Conservation (phyloP, 2,329 filamentous ascomycete genomes). For the Monosporascus ibericus region DNA sequence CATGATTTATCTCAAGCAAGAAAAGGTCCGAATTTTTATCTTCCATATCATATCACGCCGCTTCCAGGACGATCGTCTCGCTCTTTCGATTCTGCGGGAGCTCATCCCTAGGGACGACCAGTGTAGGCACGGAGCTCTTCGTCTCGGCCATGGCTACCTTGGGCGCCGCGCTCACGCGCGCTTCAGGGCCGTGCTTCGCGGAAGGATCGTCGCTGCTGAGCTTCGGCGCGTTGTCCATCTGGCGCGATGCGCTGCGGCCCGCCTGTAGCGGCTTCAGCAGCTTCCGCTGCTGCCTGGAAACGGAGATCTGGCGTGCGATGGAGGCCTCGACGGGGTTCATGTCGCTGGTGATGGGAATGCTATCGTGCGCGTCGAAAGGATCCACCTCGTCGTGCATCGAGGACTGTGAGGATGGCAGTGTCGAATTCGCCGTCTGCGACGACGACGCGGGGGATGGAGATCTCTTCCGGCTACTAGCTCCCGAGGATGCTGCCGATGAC, state of each 20-base stretch:
- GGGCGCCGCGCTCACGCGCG: constrained; percentile 7
- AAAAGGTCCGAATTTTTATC: no score
- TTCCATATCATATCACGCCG: constrained; percentile 21
- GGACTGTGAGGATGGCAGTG: constrained; percentile 26
- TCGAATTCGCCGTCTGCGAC: constrained; percentile 27
- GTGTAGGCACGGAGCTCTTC: constrained; percentile 38
- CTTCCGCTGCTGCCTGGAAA: constrained; percentile 56
- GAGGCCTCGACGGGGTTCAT: constrained; percentile 57
- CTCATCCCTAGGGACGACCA: constrained; percentile 34
- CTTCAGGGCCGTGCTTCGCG: no score
- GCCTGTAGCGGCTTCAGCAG: constrained; percentile 49
- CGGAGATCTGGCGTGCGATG: constrained; percentile 62
- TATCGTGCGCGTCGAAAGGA: constrained; percentile 19
- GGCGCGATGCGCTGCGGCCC: constrained; percentile 19
- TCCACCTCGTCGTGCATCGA: constrained; percentile 30
- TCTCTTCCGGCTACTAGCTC: constrained; percentile 23
- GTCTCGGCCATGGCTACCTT: constrained; percentile 28
- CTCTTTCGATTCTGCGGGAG: constrained; percentile 42
- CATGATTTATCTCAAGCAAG: not conserved
- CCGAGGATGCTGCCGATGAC: constrained; percentile 21
- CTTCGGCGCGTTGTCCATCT: constrained; percentile 7
- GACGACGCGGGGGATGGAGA: constrained; percentile 26
- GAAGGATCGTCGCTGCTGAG: not conserved
- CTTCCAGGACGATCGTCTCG: constrained; percentile 47
- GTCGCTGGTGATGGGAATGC: not conserved